These are phyloP conservation scores for Solanum stenotomum DNA, from an alignment of 257 asterid species.

Conservation along the genomic window DNA sequence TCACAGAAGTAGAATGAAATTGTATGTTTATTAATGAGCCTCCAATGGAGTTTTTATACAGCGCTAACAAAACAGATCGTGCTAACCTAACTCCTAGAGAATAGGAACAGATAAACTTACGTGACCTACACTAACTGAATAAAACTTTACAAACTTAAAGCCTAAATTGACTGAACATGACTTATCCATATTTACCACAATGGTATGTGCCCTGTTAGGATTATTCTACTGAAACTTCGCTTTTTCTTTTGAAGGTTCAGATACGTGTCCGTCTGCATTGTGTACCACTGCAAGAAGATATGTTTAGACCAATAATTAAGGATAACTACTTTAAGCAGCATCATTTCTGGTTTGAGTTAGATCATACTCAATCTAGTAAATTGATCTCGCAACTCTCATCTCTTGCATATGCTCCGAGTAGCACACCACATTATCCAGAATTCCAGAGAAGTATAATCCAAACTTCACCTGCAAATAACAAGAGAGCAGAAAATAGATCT, in stretches of 20 bases:
- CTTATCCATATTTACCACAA: no score
- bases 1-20: no score
- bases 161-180: no score
- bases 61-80: no score
- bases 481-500: conserved; percentile 20
- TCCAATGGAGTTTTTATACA: no score
- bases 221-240: background rate
- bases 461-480: conserved; percentile 11
- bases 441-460: background rate
- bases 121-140: no score
- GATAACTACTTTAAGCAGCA: conserved; percentile 49
- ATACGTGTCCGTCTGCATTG: conserved; percentile 50
- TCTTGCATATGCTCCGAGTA: conserved; percentile 33
- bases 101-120: no score
- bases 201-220: background rate
- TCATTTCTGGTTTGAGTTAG: conserved; percentile 83
- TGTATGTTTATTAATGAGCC: no score
- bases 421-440: conserved; percentile 10
- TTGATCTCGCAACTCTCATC: conserved; percentile 47
- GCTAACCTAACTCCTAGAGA: no score
- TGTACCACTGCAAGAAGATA: conserved; percentile 41
- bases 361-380: conserved; percentile 62
- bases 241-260: conserved; percentile 51
- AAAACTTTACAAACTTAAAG: no score
- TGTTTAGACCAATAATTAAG: conserved; percentile 51